A percentile compares a stretch with the other conserved stretches of the same genome.
phyloP scores from a whole-genome alignment of 768 basidiomycete species.

The Russula sp. region DNA sequence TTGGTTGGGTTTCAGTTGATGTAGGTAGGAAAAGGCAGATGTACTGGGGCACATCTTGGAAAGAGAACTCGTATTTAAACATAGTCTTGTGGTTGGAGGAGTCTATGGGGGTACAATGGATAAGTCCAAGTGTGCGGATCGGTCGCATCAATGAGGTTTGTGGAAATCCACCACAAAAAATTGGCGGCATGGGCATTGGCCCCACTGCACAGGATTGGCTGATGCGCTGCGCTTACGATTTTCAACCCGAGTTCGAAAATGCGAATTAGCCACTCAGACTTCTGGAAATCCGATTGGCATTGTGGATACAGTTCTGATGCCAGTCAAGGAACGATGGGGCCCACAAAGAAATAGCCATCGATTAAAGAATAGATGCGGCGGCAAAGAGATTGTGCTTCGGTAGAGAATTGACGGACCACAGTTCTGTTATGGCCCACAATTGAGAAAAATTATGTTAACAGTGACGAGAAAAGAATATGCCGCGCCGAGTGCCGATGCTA shows the following conservation, averaged over 20 bases:
- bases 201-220: neutral
- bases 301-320: neutral
- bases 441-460: neutral
- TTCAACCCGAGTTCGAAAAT: neutral
- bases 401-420: neutral
- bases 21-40: neutral
- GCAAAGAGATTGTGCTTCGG: neutral
- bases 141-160: neutral
- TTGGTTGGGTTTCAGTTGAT: neutral
- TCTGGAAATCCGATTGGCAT: neutral
- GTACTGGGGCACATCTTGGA: neutral
- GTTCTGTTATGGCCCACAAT: neutral
- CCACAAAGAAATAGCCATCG: neutral
- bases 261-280: neutral
- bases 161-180: neutral
- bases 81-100: slow-evolving; percentile 1
- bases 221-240: too few species aligned
- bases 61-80: neutral
- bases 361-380: neutral
- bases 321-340: neutral
- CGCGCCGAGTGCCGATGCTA: neutral
- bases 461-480: neutral
- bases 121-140: too few species aligned
- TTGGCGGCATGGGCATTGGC: neutral
- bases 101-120: neutral